phyloP scores from a whole-genome alignment of 2,329 filamentous ascomycete species.

The Didymella pomorum region DNA sequence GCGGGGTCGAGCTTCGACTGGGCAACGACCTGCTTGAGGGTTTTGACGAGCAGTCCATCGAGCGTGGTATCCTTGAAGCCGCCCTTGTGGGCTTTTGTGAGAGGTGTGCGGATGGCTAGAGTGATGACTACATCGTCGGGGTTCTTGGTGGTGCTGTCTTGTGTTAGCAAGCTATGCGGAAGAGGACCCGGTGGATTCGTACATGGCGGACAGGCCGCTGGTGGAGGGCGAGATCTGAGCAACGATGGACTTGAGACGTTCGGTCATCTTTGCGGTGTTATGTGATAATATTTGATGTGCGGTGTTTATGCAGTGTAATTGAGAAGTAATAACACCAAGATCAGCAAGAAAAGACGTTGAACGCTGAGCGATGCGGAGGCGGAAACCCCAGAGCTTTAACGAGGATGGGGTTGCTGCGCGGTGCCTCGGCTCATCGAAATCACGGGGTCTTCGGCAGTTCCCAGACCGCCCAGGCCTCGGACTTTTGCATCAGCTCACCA shows the following conservation, averaged over 20 bases:
- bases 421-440: constrained; percentile 35
- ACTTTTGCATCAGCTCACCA: not conserved
- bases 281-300: not conserved
- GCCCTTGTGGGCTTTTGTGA: constrained; percentile 88
- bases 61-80: constrained; percentile 93
- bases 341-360: constrained; percentile 10
- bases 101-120: constrained; percentile 84
- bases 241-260: constrained; percentile 86
- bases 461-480: constrained; percentile 13
- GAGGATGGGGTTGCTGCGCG: constrained; percentile 56
- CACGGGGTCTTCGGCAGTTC: constrained; percentile 28
- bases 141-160: constrained; percentile 81
- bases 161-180: constrained; percentile 7
- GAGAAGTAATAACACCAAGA: not conserved
- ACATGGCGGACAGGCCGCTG: constrained; percentile 79
- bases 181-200: constrained; percentile 50
- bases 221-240: constrained; percentile 82
- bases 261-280: constrained; percentile 56
- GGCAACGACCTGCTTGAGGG: constrained; percentile 72
- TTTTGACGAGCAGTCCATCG: constrained; percentile 83
- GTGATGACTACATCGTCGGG: constrained; percentile 97
- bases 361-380: constrained; percentile 17
- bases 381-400: constrained; percentile 54
- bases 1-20: constrained; percentile 80
- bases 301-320: not conserved